Evolutionary conservation across 1,284 basidiomycete genomes (phyloP), one percentile per base, ranked within the genome.

Genomic region (Porogramme epimiltina): DNA sequence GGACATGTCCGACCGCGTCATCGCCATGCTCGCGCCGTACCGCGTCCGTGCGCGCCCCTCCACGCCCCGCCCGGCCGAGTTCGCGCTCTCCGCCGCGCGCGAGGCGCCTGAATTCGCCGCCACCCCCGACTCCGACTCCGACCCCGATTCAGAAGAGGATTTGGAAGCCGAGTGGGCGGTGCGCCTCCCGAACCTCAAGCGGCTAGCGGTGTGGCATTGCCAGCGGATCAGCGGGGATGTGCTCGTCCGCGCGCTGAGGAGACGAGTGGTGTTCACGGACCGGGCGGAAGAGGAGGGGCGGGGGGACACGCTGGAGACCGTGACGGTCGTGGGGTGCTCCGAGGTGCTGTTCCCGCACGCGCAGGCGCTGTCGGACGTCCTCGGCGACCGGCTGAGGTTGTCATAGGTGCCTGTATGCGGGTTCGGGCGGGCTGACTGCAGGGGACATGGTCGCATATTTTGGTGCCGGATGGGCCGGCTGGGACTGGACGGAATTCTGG

Each of bases 1-100:
- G 9, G 88, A 90, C 66, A 87, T 90, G 87, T 85, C 85, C 24
- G 76, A 90, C 69, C 79, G 73, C 41, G 88, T 89, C 52, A 73
- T 89, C 34, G 67, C 67, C 24, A 70, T 87, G 55, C 70, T 89
- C 31, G 73, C 72, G 45, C 84, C 82, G 36, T 70, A 63, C 59
- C 58, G 28, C 28, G n/a, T n/a, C 28, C 28, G 28, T 31, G 8
- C 28, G 28, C 28, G 9, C 5, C 13, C 28, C 8, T 13, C 28
- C 28, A 31, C 45, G 42, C 47, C 26, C 53, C 45, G 47, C n/a
- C 24, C 38, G 10, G 51, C 61, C 42, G 42, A 45, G 36, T 49
- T 38, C 36, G 56, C 51, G 36, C 48, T 45, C 15, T 57, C 48
- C 34, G 23, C 44, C 40, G 45, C 36, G 24, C 31, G 37, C 38